Evolutionary conservation across 2,329 filamentous ascomycete species (phyloP).

Genomic region (Apiospora phragmitis): DNA sequence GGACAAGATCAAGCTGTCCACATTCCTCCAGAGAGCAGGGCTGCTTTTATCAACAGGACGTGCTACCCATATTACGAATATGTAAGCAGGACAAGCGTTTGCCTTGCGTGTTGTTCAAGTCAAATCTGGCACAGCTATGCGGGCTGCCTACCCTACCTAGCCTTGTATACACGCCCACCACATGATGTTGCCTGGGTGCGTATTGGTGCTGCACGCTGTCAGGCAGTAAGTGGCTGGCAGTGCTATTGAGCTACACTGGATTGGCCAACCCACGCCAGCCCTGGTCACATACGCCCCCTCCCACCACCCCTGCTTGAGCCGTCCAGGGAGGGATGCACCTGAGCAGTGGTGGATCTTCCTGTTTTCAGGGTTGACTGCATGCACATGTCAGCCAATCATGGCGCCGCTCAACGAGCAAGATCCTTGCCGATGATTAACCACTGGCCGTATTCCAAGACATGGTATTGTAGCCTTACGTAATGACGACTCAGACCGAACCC

Average conservation of each 20-base stretch:
- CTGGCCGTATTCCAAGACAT: neutral
- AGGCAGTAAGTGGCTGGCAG: neutral
- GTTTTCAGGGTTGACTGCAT: neutral
- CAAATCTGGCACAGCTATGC: neutral
- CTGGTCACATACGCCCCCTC: neutral
- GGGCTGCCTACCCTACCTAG: neutral
- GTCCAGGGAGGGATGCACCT: neutral
- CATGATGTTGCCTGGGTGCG: neutral
- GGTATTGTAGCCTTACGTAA: too few relatives aligned
- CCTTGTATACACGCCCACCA: neutral
- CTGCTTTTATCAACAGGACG: neutral
- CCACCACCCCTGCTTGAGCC: neutral
- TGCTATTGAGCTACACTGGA: neutral
- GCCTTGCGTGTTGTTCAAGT: neutral
- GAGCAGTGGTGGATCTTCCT: neutral
- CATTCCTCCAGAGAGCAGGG: neutral
- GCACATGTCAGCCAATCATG: neutral
- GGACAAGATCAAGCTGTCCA: neutral
- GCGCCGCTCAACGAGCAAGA: neutral
- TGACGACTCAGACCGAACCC: neutral
- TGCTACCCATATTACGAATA: neutral
- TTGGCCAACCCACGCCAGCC: neutral
- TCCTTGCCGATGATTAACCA: neutral
- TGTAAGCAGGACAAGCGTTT: neutral
- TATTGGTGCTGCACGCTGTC: neutral